Base-by-base conservation (phyloP, 768 basidiomycete genomes). In the Amanita fuliginea region DNA sequence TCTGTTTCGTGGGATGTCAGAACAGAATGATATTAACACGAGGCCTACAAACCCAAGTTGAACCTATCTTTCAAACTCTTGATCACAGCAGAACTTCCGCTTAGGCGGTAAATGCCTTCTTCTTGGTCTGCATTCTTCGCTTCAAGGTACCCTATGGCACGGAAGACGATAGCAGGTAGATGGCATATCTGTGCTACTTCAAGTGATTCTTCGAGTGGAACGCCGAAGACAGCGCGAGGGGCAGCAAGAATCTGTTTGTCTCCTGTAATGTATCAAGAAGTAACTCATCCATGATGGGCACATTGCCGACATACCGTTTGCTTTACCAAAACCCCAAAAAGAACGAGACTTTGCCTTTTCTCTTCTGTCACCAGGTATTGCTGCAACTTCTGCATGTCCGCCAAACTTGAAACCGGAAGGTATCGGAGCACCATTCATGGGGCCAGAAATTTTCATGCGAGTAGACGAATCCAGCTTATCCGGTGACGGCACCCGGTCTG, bases 21-120 rank as follows among this genome's bases (percentile, higher is more conserved):
- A 32, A 32, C 11, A 32, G 11, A 13, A 32, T 13, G 13, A 32
- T 32, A 32, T 30, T 30, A 30, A 11, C 9, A 30, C 30, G 54
- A n/a, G n/a, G n/a, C n/a, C n/a, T n/a, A n/a, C n/a, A n/a, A 57
- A 91, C 92, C 91, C 53, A 71, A 63, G 61, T 99, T 97, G 69
- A 98, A 99, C 52, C 83, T 79, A 61, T 98, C 96, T 60, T 86
- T 91, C 39, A 99, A 71, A 46, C 72, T 79, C 70, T 96, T 96
- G 71, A 98, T 93, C 51, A 95, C 92, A 30, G 92, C 87, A 54
- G 91, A 89, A 63, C 90, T 93, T 19, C 94, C 94, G 60, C 87
- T 93, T 52, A 99, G 68, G 52, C 96, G 82, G 67, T 97, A 99
- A 52, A 99, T 95, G 30, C 96, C 96, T 66, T 99, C 96, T 60